Percentiles rank a stretch among this genome's conserved stretches.
Evolutionary conservation across 2,329 filamentous ascomycete genomes (phyloP).

Genomic region (Rasamsonia emersonii): DNA sequence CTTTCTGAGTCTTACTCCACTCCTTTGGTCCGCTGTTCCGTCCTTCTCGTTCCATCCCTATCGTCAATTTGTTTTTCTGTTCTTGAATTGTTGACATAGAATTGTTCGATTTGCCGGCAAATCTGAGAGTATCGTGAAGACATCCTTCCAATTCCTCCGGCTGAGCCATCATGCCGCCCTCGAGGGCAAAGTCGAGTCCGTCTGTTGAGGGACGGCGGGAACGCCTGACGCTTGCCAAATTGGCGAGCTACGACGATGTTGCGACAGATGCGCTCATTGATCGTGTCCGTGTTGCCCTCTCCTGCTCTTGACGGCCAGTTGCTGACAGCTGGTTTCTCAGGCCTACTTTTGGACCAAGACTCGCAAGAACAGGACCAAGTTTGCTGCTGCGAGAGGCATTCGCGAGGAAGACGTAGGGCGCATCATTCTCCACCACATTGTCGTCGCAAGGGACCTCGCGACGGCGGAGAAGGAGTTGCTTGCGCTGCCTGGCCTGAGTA

Average conservation of each 20-base stretch:
- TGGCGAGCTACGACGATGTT: slow-evolving; percentile 91
- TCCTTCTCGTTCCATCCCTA: too few species aligned
- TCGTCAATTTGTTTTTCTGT: too few species aligned
- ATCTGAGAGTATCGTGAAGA: neutral
- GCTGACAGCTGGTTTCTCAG: slow-evolving; percentile 38
- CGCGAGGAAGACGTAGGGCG: slow-evolving; percentile 54
- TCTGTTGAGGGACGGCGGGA: slow-evolving; percentile 46
- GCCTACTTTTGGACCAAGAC: slow-evolving; percentile 95
- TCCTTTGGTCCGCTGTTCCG: too few species aligned
- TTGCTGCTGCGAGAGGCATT: slow-evolving; percentile 73
- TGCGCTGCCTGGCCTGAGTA: slow-evolving; percentile 61
- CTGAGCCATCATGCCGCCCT: slow-evolving; percentile 26
- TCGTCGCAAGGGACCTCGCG: slow-evolving; percentile 63
- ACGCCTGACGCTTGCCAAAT: slow-evolving; percentile 73
- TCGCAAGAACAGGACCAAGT: slow-evolving; percentile 84
- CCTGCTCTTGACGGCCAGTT: slow-evolving; percentile 2
- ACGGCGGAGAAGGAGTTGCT: slow-evolving; percentile 66
- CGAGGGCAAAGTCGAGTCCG: slow-evolving; percentile 22
- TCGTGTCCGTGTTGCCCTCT: slow-evolving; percentile 56
- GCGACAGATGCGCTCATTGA: slow-evolving; percentile 92
- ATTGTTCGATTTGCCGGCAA: too few species aligned
- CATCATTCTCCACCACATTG: slow-evolving; percentile 56
- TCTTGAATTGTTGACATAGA: too few species aligned
- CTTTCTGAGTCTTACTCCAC: too few species aligned
- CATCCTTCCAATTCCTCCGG: slow-evolving; percentile 1